Percentiles rank a stretch among this genome's conserved stretches.
phyloP scores from a whole-genome alignment of 148 eudicot species.

The Cornus florida region DNA sequence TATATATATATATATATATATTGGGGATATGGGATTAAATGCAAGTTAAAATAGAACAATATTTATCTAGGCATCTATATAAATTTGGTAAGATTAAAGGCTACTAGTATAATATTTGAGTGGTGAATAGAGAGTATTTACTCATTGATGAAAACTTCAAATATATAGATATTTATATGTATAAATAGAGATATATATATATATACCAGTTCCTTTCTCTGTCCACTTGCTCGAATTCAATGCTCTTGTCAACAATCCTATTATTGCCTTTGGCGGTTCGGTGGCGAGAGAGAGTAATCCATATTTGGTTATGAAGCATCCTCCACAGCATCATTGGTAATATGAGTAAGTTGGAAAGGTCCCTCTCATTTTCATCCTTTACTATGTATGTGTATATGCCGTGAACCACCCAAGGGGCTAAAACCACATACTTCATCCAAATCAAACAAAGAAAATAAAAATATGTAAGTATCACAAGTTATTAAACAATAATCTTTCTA shows the following conservation, averaged over 20 bases:
- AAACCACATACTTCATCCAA: slow-evolving; percentile 25
- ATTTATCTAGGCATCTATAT: too few species aligned
- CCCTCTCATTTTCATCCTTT: slow-evolving; percentile 29
- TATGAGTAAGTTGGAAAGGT: slow-evolving; percentile 15
- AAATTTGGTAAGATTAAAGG: too few species aligned
- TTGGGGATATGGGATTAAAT: too few species aligned
- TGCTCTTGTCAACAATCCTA: slow-evolving; percentile 43
- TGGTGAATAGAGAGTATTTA: too few species aligned
- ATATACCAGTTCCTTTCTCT: slow-evolving; percentile 37
- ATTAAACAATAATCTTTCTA: too few species aligned
- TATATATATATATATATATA: too few species aligned
- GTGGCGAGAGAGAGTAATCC: slow-evolving; percentile 41
- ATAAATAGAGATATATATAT: background rate
- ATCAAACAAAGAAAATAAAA: background rate
- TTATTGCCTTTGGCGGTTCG: slow-evolving; percentile 39
- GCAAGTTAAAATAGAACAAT: too few species aligned
- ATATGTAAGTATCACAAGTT: background rate
- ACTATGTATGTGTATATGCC: slow-evolving; percentile 27
- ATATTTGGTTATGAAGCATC: slow-evolving; percentile 49
- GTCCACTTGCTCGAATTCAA: slow-evolving; percentile 53
- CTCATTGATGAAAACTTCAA: too few species aligned
- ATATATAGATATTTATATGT: background rate
- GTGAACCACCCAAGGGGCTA: slow-evolving; percentile 44
- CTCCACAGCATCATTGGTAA: slow-evolving; percentile 33
- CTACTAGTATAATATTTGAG: too few species aligned